Conservation (phyloP, 2,329 filamentous ascomycete genomes). For the Epicoccum sorghinum region DNA sequence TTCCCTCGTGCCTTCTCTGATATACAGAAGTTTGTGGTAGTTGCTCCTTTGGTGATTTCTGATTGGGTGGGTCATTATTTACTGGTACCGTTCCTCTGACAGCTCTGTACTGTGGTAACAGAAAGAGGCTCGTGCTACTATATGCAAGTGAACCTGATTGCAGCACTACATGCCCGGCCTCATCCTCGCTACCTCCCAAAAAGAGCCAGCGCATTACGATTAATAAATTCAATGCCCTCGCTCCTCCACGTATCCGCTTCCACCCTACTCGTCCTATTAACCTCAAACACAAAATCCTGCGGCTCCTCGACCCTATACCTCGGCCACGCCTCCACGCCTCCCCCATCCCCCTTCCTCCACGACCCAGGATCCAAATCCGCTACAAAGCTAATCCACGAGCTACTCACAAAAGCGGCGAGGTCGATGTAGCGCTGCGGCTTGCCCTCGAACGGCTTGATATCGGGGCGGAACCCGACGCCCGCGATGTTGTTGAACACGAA, state of each 20-base stretch:
- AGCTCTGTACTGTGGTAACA: too few species aligned
- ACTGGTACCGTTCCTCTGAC: too few species aligned
- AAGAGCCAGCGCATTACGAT: constrained; percentile 12
- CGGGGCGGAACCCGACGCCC: constrained; percentile 48
- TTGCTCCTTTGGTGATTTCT: too few species aligned
- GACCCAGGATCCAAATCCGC: constrained; percentile 42
- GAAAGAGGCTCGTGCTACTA: too few species aligned
- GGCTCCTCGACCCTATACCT: constrained; percentile 28
- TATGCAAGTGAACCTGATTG: too few species aligned
- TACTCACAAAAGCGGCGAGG: constrained; percentile 47
- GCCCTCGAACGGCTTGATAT: constrained; percentile 30
- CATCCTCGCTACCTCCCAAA: constrained; percentile 14
- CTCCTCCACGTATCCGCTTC: constrained; percentile 50
- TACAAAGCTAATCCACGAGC: constrained; percentile 50
- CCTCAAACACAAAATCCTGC: constrained; percentile 52
- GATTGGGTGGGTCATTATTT: too few species aligned
- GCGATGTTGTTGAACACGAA: constrained; percentile 51
- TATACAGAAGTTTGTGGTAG: too few species aligned
- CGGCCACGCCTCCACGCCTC: constrained; percentile 14
- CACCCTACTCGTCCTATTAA: constrained; percentile 37
- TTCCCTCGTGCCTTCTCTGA: too few species aligned
- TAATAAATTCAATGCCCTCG: constrained; percentile 51
- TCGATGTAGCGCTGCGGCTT: constrained; percentile 40
- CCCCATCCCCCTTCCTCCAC: background rate
- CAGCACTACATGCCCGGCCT: too few species aligned